Evolutionary conservation across 768 basidiomycete genomes (phyloP), one percentile per base, ranked within the genome.

Genomic region (Mycena rebaudengoi): DNA sequence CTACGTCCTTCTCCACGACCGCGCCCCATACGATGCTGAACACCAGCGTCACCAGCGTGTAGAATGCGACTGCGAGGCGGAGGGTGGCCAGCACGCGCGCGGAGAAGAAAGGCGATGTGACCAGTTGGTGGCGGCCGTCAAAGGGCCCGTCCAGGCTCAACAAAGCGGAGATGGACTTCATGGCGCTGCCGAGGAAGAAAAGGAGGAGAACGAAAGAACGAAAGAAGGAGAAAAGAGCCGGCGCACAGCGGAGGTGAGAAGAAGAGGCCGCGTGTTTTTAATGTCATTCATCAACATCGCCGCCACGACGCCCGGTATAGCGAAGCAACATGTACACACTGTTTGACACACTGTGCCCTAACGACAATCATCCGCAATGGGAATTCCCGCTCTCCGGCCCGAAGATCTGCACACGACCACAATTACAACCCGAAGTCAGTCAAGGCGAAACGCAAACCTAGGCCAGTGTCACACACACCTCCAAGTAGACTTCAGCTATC

Each of bases 81-180:
- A 83, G 62, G 7, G 62, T 60, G 13, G 74, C 83, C 41, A 85
- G 78, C 40, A 71, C 61, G 13, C 65, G 28, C 28, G 83, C 76
- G 13, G 77, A 70, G 48, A 85, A 68, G 61, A 80, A 54, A 0
- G 82, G 78, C 1, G 83, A 85, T 5, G 84, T 80, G 58, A 85
- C 83, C 65, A 79, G 69, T 43, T 69, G 67, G 59, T 78, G 76
- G 6, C 68, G 53, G 0, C 74, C 65, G 70, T 85, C 83, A 63
- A 85, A 85, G 7, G 83, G 79, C n/a, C n/a, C n/a, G 14, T 62
- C 64, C 41, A 68, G 49, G 14, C 23, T 43, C 18, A 67, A 26
- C 4, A 64, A 25, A 39, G 62, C 21, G 7, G 65, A 61, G 52
- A 65, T 46, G 8, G 64, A 60, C 45, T 37, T 35, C 64, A 65